phyloP scores from a whole-genome alignment of 208 protist genomes.

The Trypanosoma caninum region DNA sequence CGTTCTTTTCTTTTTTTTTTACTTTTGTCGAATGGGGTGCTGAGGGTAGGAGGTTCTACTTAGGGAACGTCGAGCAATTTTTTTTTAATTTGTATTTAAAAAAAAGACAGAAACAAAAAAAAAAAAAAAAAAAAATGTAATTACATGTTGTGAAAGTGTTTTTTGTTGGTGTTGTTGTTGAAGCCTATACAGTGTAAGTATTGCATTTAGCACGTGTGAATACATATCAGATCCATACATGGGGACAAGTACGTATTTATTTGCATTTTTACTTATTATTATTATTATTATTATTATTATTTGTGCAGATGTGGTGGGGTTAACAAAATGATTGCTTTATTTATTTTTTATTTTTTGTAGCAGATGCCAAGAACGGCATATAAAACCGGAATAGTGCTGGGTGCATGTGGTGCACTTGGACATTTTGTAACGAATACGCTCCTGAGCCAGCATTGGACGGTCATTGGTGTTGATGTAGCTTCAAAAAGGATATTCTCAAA shows the following conservation, averaged over 20 bases:
- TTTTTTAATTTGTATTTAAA: no score
- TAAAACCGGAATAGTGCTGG: conserved; percentile 45
- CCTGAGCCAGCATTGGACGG: conserved; percentile 21
- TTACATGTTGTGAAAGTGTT: not conserved
- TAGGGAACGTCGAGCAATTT: no score
- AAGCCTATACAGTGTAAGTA: no score
- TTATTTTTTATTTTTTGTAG: conserved; percentile 2
- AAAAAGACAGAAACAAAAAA: no score
- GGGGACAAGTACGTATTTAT: no score
- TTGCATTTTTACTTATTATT: no score
- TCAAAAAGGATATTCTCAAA: conserved; percentile 12
- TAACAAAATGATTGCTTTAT: not conserved
- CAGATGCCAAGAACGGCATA: conserved; percentile 10
- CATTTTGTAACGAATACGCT: conserved; percentile 29
- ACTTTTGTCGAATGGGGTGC: not conserved
- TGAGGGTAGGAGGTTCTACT: no score
- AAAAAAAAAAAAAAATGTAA: no score
- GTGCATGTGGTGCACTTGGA: conserved; percentile 51
- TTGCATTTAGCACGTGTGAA: no score
- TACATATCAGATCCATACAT: no score
- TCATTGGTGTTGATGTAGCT: conserved; percentile 43
- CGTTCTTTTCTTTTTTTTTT: not conserved
- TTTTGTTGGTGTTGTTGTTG: not conserved
- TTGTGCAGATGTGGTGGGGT: not conserved
- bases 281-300: conserved; percentile 8